Percentiles rank a stretch among this genome's conserved stretches.
phyloP scores from a whole-genome alignment of 148 eudicot genomes.

The Chenopodium formosanum region DNA sequence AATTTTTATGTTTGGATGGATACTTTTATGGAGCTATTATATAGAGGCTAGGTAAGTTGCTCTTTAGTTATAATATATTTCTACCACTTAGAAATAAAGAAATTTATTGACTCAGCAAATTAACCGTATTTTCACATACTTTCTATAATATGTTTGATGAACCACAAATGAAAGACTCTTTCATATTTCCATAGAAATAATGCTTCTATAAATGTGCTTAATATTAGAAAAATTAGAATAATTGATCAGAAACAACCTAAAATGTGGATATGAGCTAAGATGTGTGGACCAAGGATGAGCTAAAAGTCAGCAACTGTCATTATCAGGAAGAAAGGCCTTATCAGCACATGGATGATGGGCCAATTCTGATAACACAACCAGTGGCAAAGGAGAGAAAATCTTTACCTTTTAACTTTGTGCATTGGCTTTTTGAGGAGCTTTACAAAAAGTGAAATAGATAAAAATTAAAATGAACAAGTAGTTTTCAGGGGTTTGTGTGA shows the following conservation, averaged over 20 bases:
- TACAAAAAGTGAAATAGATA: background rate
- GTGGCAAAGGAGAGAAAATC: background rate
- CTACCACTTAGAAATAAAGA: background rate
- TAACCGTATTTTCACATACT: background rate
- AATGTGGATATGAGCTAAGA: background rate
- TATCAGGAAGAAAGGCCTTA: background rate
- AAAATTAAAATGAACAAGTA: background rate
- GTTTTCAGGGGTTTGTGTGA: background rate
- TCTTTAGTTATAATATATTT: background rate
- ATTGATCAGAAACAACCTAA: background rate
- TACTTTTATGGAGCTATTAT: background rate
- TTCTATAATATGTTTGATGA: background rate
- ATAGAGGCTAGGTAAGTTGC: background rate
- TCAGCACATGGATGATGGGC: constrained; percentile 10
- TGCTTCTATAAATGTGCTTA: background rate
- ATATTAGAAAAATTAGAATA: background rate
- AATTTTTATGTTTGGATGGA: too few species aligned
- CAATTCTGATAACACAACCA: background rate
- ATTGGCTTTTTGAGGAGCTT: background rate
- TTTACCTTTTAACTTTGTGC: background rate
- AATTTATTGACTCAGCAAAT: background rate
- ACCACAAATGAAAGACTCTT: background rate
- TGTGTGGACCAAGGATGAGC: background rate
- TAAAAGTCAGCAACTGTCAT: background rate
- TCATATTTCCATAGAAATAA: background rate